A percentile compares a stretch with the other conserved stretches of the same genome.
These are phyloP conservation scores for Tetrahymena thermophila DNA, from an alignment of 73 alveolate species.

Conservation along the genomic window DNA sequence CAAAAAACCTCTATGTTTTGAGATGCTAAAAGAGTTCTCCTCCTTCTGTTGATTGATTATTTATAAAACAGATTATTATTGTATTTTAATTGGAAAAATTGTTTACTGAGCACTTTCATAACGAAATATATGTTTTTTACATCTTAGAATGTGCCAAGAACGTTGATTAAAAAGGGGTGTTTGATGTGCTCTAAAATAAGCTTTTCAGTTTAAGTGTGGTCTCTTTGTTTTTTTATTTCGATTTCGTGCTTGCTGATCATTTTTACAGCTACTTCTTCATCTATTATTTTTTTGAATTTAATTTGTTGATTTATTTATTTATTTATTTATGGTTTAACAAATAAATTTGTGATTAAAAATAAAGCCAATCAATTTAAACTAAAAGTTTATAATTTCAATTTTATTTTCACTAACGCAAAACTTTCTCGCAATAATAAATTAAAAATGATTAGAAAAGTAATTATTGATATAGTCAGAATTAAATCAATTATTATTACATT, in stretches of 20 bases:
- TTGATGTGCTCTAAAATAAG: conserved; percentile 7
- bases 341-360: neutral
- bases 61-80: neutral
- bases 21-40: conserved; percentile 89
- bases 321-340: neutral
- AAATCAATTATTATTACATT: neutral
- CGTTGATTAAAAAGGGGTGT: conserved; percentile 23
- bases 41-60: conserved; percentile 47
- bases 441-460: no score
- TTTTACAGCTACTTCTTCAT: conserved; percentile 12
- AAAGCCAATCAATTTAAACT: neutral
- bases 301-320: neutral
- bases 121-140: conserved; percentile 6
- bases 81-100: neutral
- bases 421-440: no score
- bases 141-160: conserved; percentile 11
- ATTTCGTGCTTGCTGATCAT: conserved; percentile 7
- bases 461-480: neutral
- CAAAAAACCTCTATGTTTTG: conserved; percentile 52
- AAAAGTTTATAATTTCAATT: no score
- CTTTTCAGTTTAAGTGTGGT: conserved; percentile 16
- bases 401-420: neutral
- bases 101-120: neutral
- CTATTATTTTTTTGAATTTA: neutral
- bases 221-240: neutral